phyloP scores from a whole-genome alignment of 2,329 filamentous ascomycete species.

The Acephala macrosclerotiorum region DNA sequence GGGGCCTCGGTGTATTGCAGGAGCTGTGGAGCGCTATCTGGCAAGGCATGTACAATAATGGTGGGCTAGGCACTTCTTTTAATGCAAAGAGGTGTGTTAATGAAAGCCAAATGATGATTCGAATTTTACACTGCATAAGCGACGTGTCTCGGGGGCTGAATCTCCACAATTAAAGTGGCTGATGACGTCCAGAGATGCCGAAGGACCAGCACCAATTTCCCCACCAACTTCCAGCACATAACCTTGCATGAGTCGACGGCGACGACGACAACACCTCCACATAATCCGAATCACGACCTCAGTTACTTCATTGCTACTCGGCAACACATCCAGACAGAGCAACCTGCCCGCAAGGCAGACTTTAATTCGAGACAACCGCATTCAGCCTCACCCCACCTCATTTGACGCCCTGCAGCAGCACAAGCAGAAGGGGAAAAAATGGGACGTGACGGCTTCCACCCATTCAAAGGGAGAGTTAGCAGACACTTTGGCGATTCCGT shows the following conservation, averaged over 20 bases:
- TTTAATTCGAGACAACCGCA: neutral
- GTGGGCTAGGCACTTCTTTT: slow-evolving; percentile 8
- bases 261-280: neutral
- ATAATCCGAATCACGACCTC: neutral
- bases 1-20: neutral
- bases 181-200: slow-evolving; percentile 7
- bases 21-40: neutral
- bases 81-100: neutral
- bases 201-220: neutral
- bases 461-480: slow-evolving; percentile 59
- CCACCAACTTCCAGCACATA: neutral
- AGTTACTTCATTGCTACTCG: neutral
- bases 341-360: neutral
- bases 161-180: neutral
- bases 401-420: slow-evolving; percentile 3
- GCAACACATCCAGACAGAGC: neutral
- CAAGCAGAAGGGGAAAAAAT: slow-evolving; percentile 30
- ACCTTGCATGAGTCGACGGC: slow-evolving; percentile 12
- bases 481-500: slow-evolving; percentile 59
- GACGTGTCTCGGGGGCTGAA: neutral
- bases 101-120: neutral
- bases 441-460: slow-evolving; percentile 53
- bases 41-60: slow-evolving; percentile 1
- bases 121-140: neutral
- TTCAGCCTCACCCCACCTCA: slow-evolving; percentile 21